Conservation (phyloP, 2,329 filamentous ascomycete genomes). For the Cladosporium oxysporum region DNA sequence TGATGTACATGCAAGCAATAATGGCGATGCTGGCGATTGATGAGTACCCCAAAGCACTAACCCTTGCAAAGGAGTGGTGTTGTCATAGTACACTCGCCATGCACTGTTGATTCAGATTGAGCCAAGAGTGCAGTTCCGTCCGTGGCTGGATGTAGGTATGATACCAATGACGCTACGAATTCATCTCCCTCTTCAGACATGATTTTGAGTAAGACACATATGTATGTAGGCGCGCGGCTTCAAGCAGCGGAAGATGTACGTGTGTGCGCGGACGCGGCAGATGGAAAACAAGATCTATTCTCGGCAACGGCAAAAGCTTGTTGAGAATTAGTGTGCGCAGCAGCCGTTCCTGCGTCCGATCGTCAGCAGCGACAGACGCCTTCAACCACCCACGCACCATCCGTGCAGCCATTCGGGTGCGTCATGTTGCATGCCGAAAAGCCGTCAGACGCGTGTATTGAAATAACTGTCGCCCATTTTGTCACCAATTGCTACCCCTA, state of each 20-base stretch:
- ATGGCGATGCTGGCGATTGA: background rate
- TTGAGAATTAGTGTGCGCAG: background rate
- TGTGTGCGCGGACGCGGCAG: background rate
- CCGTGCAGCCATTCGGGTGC: background rate
- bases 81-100: background rate
- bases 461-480: background rate
- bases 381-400: background rate
- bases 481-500: conserved; percentile 1
- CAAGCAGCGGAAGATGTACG: background rate
- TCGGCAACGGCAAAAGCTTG: background rate
- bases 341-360: background rate
- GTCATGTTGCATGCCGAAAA: background rate
- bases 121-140: background rate
- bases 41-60: background rate
- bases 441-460: conserved; percentile 11
- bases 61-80: background rate
- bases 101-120: background rate
- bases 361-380: background rate
- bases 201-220: background rate
- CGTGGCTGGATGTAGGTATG: background rate
- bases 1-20: background rate
- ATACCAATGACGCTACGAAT: background rate
- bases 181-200: background rate
- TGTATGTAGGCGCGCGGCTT: background rate
- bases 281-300: background rate